Evolutionary conservation across 2,329 filamentous ascomycete genomes (phyloP).

Genomic region (Kalmusia sp.): DNA sequence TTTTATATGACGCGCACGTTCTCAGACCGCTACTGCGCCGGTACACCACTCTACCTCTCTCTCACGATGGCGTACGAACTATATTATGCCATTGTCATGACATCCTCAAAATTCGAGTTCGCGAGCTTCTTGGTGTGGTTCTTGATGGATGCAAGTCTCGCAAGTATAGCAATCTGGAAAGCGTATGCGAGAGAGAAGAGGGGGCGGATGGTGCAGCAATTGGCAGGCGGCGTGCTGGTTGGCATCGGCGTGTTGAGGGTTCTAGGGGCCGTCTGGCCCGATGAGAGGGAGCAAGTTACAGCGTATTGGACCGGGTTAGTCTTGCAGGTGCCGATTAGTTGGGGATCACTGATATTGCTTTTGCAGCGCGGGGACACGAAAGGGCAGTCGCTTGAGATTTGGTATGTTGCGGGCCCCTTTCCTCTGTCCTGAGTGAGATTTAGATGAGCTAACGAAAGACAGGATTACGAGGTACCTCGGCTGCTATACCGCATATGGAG

Average conservation of each 20-base stretch:
- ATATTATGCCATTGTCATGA: constrained; percentile 48
- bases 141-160: constrained; percentile 45
- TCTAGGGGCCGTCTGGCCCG: constrained; percentile 39
- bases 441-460: background rate
- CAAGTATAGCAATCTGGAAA: constrained; percentile 36
- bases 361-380: constrained; percentile 40
- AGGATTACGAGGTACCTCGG: constrained; percentile 50
- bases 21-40: constrained; percentile 43
- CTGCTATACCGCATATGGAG: constrained; percentile 46
- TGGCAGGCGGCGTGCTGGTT: constrained; percentile 34
- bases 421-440: background rate
- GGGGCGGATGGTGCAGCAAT: constrained; percentile 24
- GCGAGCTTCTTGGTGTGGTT: constrained; percentile 49
- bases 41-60: constrained; percentile 38
- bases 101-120: constrained; percentile 42
- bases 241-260: constrained; percentile 40
- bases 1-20: constrained; percentile 49
- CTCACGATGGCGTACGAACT: constrained; percentile 50
- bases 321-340: constrained; percentile 49
- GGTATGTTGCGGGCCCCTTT: constrained; percentile 31
- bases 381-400: constrained; percentile 50
- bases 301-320: constrained; percentile 50
- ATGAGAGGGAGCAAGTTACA: constrained; percentile 50
- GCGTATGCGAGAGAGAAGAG: constrained; percentile 35
- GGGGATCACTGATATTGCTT: constrained; percentile 43